Evolutionary conservation across 768 basidiomycete genomes (phyloP).

Genomic region (Lepiota brunneoincarnata): DNA sequence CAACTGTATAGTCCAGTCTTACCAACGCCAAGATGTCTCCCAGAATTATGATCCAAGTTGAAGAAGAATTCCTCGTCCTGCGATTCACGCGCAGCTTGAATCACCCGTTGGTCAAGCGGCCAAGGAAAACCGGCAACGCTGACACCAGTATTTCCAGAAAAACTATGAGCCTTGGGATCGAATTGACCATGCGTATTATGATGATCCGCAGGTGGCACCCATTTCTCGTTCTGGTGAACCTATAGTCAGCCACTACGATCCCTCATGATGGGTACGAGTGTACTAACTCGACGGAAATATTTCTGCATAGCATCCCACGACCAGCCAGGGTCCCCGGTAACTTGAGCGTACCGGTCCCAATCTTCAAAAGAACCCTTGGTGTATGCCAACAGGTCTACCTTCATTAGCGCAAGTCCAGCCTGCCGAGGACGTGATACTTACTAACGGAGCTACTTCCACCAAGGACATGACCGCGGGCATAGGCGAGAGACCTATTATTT

Average conservation of each 20-base stretch:
- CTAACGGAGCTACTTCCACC: slow-evolving; percentile 28
- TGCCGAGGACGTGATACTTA: slow-evolving; percentile 21
- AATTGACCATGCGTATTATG: slow-evolving; percentile 31
- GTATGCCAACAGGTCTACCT: slow-evolving; percentile 24
- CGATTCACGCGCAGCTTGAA: slow-evolving; percentile 10
- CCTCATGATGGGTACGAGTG: slow-evolving; percentile 1
- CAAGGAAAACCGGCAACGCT: slow-evolving; percentile 27
- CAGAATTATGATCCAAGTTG: slow-evolving; percentile 13
- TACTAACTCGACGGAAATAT: slow-evolving; percentile 25
- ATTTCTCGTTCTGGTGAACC: slow-evolving; percentile 23
- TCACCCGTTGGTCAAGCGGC: slow-evolving; percentile 25
- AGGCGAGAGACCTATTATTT: slow-evolving; percentile 20
- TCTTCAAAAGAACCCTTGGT: slow-evolving; percentile 39
- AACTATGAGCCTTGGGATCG: slow-evolving; percentile 30
- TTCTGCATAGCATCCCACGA: slow-evolving; percentile 27
- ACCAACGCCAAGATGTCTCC: slow-evolving; percentile 11
- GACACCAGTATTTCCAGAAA: slow-evolving; percentile 25
- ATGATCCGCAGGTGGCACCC: slow-evolving; percentile 26
- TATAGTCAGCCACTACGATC: slow-evolving; percentile 9
- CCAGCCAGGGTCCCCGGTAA: slow-evolving; percentile 50
- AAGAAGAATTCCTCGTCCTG: slow-evolving; percentile 11
- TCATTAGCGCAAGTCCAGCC: background rate
- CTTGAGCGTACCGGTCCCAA: slow-evolving; percentile 49
- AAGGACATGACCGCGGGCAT: slow-evolving; percentile 22
- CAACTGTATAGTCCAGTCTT: slow-evolving; percentile 30